Evolutionary conservation across 345 rosid genomes (phyloP), one percentile per base, ranked within the genome.

Genomic region (Eucalyptus polybractea): DNA sequence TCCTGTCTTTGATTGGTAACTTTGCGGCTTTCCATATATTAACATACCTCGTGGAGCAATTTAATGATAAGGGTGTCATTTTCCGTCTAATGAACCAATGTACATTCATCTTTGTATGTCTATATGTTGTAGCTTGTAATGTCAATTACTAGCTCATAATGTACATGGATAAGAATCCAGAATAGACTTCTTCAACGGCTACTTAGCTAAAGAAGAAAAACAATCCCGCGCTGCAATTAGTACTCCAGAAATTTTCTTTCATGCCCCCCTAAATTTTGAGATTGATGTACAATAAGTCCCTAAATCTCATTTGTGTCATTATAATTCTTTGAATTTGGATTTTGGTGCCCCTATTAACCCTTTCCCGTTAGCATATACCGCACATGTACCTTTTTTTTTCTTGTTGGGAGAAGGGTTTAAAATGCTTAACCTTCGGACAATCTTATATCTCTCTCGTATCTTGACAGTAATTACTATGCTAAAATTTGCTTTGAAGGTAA

Each of bases 241-340:
- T 13, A 29, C 3, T 62, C 37, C 3, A 5, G 12, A 54, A 1
- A 0, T 2, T 4, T 22, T 22, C 4, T 56, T 56, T 56, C 2
- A 21, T 56, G 2, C 12, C 60, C 60, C 1, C 60, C 6, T 22
- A 56, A 56, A 54, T 54, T 21, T 54, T 22, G 25, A 56, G 60
- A 56, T 56, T 21, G 27, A 56, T 21, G 60, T 54, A 19, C 1
- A 0, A 56, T 9, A 56, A 56, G 1, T 22, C 60, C 60, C 5
- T 22, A 56, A 8, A 56, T 56, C 1, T 56, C 2, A 22, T 0
- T 2, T 8, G 6, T 8, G 27, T 56, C 27, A 1, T 56, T 56
- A 0, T 56, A 22, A 56, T 56, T 56, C 27, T 56, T 56, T 56
- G 27, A 22, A 56, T 56, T 56, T 56, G 27, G 1, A 56, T 22